Conservation (phyloP, 2,329 filamentous ascomycete genomes). For the Nectriaceae sp. region DNA sequence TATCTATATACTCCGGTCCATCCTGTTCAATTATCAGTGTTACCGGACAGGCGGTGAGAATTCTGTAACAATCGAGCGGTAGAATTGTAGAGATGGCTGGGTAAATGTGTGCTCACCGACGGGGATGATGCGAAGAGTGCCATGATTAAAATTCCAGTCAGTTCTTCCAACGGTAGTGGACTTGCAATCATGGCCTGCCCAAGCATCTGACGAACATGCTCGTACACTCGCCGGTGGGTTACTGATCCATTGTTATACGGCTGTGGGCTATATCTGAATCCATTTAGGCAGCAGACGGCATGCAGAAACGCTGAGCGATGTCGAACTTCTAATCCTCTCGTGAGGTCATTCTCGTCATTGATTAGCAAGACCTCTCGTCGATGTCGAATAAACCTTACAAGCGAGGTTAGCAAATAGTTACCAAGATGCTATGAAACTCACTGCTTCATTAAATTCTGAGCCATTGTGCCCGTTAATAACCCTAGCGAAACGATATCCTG, state of each 20-base stretch:
- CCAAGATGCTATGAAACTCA: background rate
- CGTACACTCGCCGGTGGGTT: slow-evolving; percentile 39
- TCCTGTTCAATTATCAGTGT: slow-evolving; percentile 6
- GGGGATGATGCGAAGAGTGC: slow-evolving; percentile 27
- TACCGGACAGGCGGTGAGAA: no score
- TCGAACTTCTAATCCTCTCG: slow-evolving; percentile 24
- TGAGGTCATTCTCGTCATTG: slow-evolving; percentile 10
- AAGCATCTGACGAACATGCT: slow-evolving; percentile 39
- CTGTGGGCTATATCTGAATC: slow-evolving; percentile 33
- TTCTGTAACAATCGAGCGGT: background rate
- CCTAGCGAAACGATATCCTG: slow-evolving; percentile 14
- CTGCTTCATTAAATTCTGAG: slow-evolving; percentile 10
- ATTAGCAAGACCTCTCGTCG: slow-evolving; percentile 15
- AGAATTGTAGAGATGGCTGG: background rate
- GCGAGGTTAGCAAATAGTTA: background rate
- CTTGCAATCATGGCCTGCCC: slow-evolving; percentile 42
- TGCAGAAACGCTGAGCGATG: slow-evolving; percentile 41
- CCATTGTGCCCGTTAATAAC: slow-evolving; percentile 9
- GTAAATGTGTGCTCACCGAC: slow-evolving; percentile 10
- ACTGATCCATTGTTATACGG: slow-evolving; percentile 10
- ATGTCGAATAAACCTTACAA: slow-evolving; percentile 11
- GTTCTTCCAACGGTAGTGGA: slow-evolving; percentile 42
- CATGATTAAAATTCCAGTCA: slow-evolving; percentile 43
- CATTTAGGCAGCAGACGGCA: slow-evolving; percentile 42
- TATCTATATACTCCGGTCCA: slow-evolving; percentile 42